Evolutionary conservation across 139 green algal species (phyloP), one percentile per base, ranked within the genome.

Genomic region (Chlorella ohadii): DNA sequence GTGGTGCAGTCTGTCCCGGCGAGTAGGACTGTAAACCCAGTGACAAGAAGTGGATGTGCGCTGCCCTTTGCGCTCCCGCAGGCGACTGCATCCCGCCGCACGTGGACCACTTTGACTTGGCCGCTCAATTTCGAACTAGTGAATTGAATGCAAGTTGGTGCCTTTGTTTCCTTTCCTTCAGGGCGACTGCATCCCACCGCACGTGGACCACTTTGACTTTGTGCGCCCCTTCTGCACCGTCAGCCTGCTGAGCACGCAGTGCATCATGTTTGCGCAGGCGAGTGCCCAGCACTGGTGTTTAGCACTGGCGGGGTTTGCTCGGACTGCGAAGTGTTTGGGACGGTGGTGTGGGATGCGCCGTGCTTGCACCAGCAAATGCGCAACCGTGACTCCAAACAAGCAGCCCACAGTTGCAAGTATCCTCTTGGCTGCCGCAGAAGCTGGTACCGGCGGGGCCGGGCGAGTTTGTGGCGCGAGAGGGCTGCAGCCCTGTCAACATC

Each of bases 31-130:
- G n/a, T n/a, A n/a, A n/a, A n/a, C n/a, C n/a, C n/a, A n/a, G n/a
- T n/a, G n/a, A n/a, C n/a, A n/a, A n/a, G n/a, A n/a, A n/a, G n/a
- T n/a, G n/a, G n/a, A n/a, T n/a, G n/a, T n/a, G n/a, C n/a, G n/a
- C n/a, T n/a, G n/a, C n/a, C n/a, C n/a, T n/a, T n/a, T n/a, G n/a
- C n/a, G n/a, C n/a, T n/a, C n/a, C n/a, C n/a, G n/a, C n/a, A n/a
- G 87, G 86, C 36, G 91, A 94, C 86, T 94, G 91, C 89, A 94
- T 94, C 78, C 91, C 91, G 5, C 90, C 90, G 1, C 90, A 94
- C 79, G 90, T 94, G 59, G 90, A 94, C 85, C 83, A 92, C 85
- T 79, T 89, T 56, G 85, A 94, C 81, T 94, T 94, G n/a, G n/a
- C n/a, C n/a, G n/a, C n/a, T n/a, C n/a, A n/a, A n/a, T n/a, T n/a